These are phyloP conservation scores for Psilocybe sp. DNA, from an alignment of 768 basidiomycete species.

Conservation along the genomic window DNA sequence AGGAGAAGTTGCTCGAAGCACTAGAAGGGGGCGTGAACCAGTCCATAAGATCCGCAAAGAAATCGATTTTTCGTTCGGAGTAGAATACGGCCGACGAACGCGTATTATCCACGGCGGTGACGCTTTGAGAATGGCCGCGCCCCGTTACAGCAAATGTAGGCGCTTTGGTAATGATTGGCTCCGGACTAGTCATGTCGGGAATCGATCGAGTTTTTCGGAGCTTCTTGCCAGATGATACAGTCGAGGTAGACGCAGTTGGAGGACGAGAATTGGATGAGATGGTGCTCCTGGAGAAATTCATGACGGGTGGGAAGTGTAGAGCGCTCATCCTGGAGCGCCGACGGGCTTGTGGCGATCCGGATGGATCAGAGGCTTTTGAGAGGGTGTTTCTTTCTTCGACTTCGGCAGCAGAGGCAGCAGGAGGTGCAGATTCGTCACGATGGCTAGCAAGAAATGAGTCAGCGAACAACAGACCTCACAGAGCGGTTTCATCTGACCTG, in stretches of 20 bases:
- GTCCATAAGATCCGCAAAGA: slow-evolving; percentile 66
- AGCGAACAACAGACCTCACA: neutral
- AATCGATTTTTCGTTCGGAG: slow-evolving; percentile 37
- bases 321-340: slow-evolving; percentile 63
- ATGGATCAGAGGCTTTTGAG: slow-evolving; percentile 30
- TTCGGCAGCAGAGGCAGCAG: slow-evolving; percentile 49
- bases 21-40: slow-evolving; percentile 45
- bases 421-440: slow-evolving; percentile 56
- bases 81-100: slow-evolving; percentile 31
- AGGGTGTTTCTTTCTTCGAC: slow-evolving; percentile 42
- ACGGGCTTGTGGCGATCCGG: slow-evolving; percentile 41
- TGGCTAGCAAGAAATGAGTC: slow-evolving; percentile 34
- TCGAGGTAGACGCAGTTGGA: slow-evolving; percentile 23
- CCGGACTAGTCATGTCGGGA: slow-evolving; percentile 47
- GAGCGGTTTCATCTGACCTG: slow-evolving; percentile 47
- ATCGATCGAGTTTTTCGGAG: slow-evolving; percentile 76
- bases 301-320: slow-evolving; percentile 54
- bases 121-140: slow-evolving; percentile 75
- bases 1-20: slow-evolving; percentile 34
- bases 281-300: slow-evolving; percentile 39
- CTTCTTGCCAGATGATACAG: slow-evolving; percentile 41
- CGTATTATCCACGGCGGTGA: slow-evolving; percentile 66
- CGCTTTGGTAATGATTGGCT: slow-evolving; percentile 22
- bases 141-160: slow-evolving; percentile 33
- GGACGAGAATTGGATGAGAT: slow-evolving; percentile 26